These are phyloP conservation scores for Cyberlindnera japonica DNA, from an alignment of 805 yeast species.

Conservation along the genomic window DNA sequence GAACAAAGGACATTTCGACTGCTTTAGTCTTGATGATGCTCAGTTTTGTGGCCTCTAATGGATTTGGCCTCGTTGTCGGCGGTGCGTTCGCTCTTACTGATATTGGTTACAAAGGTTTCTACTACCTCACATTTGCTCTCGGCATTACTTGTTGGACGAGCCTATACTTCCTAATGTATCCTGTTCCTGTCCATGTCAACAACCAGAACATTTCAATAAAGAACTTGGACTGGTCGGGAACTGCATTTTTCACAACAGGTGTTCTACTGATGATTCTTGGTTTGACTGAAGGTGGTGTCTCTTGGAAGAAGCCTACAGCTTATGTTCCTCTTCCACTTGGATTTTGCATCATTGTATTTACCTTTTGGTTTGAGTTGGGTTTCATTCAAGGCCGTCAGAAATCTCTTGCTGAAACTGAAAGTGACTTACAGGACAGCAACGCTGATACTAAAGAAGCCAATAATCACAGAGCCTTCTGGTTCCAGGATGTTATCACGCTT, in stretches of 20 bases:
- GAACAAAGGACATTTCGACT: conserved; percentile 26
- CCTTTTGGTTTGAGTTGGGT: conserved; percentile 31
- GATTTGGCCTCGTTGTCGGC: conserved; percentile 40
- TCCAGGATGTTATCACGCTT: conserved; percentile 22
- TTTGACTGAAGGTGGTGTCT: conserved; percentile 42
- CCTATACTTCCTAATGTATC: conserved; percentile 30
- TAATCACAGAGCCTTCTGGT: not conserved
- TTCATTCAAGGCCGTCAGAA: conserved; percentile 18
- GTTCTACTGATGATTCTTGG: conserved; percentile 39
- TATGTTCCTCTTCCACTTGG: conserved; percentile 43
- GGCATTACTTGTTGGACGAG: conserved; percentile 15
- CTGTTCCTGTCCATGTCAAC: conserved; percentile 27
- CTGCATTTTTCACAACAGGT: conserved; percentile 34
- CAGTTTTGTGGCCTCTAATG: conserved; percentile 29
- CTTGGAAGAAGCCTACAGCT: conserved; percentile 38
- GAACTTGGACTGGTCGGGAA: conserved; percentile 36
- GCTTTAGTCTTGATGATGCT: conserved; percentile 27
- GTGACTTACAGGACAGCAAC: too few species aligned
- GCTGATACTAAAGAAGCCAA: not conserved
- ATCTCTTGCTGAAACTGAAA: conserved; percentile 1
- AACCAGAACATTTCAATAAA: conserved; percentile 17
- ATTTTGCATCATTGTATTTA: conserved; percentile 25
- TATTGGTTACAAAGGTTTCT: conserved; percentile 38
- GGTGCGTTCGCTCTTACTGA: conserved; percentile 39
- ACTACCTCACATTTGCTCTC: conserved; percentile 36